Percentiles rank a stretch among this genome's conserved stretches.
Conservation (phyloP, 345 rosid species). For the Lepidium didymum region DNA sequence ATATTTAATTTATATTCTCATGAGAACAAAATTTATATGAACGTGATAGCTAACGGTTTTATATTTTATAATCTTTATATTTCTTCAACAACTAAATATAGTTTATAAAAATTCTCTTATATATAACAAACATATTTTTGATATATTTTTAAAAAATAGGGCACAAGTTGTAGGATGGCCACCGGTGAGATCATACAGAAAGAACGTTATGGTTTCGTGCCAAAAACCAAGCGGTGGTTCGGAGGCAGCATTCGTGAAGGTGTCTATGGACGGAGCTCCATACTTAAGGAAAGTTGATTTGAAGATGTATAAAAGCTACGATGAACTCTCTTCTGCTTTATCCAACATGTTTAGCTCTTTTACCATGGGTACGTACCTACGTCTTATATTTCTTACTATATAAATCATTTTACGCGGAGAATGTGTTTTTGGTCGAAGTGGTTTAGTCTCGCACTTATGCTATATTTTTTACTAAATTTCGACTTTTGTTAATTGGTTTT, state of each 20-base stretch:
- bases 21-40: neutral
- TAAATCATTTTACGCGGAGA: too few relatives aligned
- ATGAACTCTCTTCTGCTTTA: conserved; percentile 60
- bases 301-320: conserved; percentile 61
- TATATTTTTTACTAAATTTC: too few relatives aligned
- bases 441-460: too few relatives aligned
- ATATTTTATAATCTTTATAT: too few relatives aligned
- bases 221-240: conserved; percentile 33
- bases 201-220: conserved; percentile 48
- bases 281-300: conserved; percentile 86
- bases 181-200: conserved; percentile 78
- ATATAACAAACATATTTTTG: too few relatives aligned
- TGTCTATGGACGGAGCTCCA: conserved; percentile 93
- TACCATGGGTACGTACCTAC: conserved; percentile 44
- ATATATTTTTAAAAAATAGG: conserved; percentile 18
- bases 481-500: too few relatives aligned
- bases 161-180: conserved; percentile 98
- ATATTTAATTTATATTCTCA: neutral
- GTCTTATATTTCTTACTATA: neutral
- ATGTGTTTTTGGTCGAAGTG: too few relatives aligned
- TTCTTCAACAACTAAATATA: too few relatives aligned
- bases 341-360: conserved; percentile 77
- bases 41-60: neutral
- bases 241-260: conserved; percentile 58
- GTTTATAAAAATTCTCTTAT: too few relatives aligned